These are phyloP conservation scores for Gossypium ekmanianum DNA, from an alignment of 345 rosid genomes.

Conservation along the genomic window DNA sequence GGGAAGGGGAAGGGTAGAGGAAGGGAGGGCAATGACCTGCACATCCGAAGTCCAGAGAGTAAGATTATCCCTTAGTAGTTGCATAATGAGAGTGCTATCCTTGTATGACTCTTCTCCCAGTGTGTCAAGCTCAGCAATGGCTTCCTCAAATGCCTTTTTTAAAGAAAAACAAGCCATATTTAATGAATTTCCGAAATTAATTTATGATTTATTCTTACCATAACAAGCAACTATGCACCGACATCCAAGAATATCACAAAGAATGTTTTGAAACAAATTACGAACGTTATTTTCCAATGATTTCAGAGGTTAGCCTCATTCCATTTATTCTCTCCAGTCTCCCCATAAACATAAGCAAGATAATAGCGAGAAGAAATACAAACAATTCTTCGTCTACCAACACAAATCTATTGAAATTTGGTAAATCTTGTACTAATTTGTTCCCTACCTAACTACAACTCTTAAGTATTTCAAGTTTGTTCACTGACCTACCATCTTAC, in stretches of 20 bases:
- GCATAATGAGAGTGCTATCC: constrained; percentile 98
- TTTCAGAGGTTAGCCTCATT: background rate
- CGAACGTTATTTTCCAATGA: background rate
- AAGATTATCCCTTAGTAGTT: constrained; percentile 85
- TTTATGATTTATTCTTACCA: background rate
- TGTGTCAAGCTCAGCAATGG: constrained; percentile 91
- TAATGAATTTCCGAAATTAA: background rate
- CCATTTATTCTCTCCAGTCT: background rate
- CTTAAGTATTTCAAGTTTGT: background rate
- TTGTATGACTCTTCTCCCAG: constrained; percentile 94
- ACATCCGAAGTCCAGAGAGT: constrained; percentile 97
- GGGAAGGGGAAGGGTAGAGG: background rate
- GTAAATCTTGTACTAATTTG: background rate
- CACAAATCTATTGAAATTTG: background rate
- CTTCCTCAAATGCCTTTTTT: constrained; percentile 85
- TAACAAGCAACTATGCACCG: background rate
- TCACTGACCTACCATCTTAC: background rate
- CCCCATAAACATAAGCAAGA: background rate
- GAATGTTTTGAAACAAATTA: background rate
- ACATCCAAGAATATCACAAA: background rate
- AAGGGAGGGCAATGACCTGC: constrained; percentile 47
- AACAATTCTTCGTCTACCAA: background rate
- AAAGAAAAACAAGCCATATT: background rate
- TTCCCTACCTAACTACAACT: background rate
- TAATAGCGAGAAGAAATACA: background rate